Evolutionary conservation across 805 yeast genomes (phyloP), one percentile per base, ranked within the genome.

Genomic region (Metschnikowia vanudenii): DNA sequence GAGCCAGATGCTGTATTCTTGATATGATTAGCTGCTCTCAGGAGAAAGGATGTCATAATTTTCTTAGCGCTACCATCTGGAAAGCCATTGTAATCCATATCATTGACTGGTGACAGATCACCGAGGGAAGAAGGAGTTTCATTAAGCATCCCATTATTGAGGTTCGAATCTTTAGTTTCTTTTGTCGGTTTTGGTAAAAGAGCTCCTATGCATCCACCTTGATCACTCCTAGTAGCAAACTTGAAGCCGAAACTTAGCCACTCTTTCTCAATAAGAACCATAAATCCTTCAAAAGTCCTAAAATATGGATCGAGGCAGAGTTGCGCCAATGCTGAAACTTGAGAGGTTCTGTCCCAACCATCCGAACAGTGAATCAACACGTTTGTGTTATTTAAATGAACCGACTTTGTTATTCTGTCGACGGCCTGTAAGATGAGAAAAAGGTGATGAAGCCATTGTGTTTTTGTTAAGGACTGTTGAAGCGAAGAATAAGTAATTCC

Each of bases 341-440:
- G 98, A 0, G 97, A 81, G 0, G 99, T 94, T 47, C 99, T 73
- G 62, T 94, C 99, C 99, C 99, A 94, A 1, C 99, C 99, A 69
- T 94, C 99, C 0, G 97, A 89, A 63, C 99, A 94, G 68, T 94
- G 99, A 6, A 94, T 78, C 9, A 94, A 62, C 3, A 92, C 76
- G 62, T 92, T 95, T 16, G 94, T 85, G 51, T 83, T 81, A 63
- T 89, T 88, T 56, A 84, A 79, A 44, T 88, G 87, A 18, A 94
- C 76, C n/a, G 92, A 85, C 59, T 88, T 85, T 20, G 85, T 81
- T 39, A 94, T 78, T 30, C 86, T 75, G 46, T 87, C 91, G 0
- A 90, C 85, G 0, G 95, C 84, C 39, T 82, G 82, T 41, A 94
- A 64, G 30, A 92, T 73, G 17, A 85, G 74, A 10, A 82, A 73